phyloP scores from a whole-genome alignment of 2,329 filamentous ascomycete species.

The Diaporthe citrichinensis region DNA sequence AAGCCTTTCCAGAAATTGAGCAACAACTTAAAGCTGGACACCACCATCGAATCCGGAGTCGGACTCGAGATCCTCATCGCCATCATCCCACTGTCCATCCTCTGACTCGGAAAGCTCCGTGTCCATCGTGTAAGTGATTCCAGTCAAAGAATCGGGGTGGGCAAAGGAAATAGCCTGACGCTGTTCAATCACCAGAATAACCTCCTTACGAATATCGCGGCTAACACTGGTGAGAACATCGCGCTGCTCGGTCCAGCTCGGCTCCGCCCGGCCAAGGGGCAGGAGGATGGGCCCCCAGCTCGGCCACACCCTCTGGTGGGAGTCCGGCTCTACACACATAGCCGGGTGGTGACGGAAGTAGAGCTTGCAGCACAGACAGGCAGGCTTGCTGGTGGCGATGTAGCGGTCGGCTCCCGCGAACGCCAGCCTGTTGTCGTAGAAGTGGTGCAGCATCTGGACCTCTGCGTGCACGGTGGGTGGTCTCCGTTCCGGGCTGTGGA shows the following conservation, averaged over 20 bases:
- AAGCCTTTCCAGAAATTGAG: background rate
- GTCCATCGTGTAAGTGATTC: background rate
- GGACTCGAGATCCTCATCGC: background rate
- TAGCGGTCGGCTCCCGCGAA: conserved; percentile 59
- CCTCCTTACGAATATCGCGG: conserved; percentile 8
- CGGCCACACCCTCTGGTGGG: conserved; percentile 56
- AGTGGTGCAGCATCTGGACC: conserved; percentile 62
- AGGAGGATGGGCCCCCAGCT: conserved; percentile 55
- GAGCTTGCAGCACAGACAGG: conserved; percentile 64
- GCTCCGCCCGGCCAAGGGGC: background rate
- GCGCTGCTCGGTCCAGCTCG: conserved; percentile 1
- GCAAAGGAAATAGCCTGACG: background rate
- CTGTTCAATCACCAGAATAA: conserved; percentile 16
- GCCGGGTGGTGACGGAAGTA: conserved; percentile 59
- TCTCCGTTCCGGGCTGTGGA: conserved; percentile 47
- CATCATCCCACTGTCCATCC: background rate
- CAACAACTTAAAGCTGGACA: background rate
- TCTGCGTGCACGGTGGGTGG: conserved; percentile 59
- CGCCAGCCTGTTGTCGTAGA: conserved; percentile 49
- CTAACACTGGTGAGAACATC: conserved; percentile 10
- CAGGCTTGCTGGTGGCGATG: conserved; percentile 66
- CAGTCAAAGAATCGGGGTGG: conserved; percentile 27
- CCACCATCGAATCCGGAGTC: background rate
- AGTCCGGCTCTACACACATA: conserved; percentile 49
- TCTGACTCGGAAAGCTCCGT: background rate